Evolutionary conservation across 2,329 filamentous ascomycete species (phyloP).

Genomic region (Hortaea sp.): DNA sequence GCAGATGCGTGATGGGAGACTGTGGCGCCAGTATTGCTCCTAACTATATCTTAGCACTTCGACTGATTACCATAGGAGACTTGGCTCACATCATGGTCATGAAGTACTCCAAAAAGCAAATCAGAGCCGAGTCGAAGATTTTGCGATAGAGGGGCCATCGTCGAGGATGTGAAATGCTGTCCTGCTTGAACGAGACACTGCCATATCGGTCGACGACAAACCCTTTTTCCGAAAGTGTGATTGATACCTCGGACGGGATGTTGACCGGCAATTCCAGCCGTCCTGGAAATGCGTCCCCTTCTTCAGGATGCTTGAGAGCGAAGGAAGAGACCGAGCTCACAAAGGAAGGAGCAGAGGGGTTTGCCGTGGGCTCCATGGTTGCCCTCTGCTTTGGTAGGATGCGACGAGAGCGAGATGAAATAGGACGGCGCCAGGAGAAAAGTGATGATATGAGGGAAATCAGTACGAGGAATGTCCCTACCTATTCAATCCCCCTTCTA

Average conservation of each 20-base stretch:
- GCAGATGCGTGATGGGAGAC: conserved; percentile 1
- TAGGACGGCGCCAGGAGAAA: background rate
- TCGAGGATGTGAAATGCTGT: conserved; percentile 7
- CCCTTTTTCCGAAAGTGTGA: conserved; percentile 6
- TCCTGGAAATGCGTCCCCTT: background rate
- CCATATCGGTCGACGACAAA: conserved; percentile 9
- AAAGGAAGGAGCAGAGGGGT: background rate
- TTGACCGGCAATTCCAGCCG: background rate
- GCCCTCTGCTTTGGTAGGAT: background rate
- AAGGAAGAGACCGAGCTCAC: background rate
- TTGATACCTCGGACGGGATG: conserved; percentile 7
- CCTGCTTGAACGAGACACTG: conserved; percentile 9
- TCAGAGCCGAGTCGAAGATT: conserved; percentile 12
- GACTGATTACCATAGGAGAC: background rate
- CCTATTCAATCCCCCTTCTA: background rate
- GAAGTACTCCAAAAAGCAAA: conserved; percentile 15
- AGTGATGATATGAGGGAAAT: background rate
- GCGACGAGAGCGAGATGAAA: background rate
- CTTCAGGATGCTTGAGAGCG: background rate
- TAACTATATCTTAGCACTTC: background rate
- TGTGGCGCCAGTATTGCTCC: conserved; percentile 9
- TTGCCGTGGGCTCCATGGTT: background rate
- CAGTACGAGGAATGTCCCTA: background rate
- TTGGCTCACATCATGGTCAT: conserved; percentile 6
- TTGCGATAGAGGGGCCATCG: conserved; percentile 9